Conservation (phyloP, 768 basidiomycete species). For the Pleurotus tuber-regium region DNA sequence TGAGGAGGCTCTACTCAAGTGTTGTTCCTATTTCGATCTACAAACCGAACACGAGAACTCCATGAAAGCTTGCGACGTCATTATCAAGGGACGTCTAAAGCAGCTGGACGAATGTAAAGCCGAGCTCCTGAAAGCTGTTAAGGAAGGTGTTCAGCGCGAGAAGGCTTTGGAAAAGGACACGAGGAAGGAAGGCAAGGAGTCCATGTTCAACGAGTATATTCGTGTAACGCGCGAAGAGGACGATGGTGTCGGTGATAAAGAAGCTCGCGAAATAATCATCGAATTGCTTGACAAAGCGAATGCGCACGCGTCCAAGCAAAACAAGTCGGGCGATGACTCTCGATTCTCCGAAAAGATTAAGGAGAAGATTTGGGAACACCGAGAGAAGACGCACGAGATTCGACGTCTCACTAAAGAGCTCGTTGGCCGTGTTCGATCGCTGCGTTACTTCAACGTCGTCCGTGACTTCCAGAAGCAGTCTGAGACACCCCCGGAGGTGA, state of each 20-base stretch:
- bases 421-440: slow-evolving; percentile 83
- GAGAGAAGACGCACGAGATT: slow-evolving; percentile 85
- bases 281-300: slow-evolving; percentile 45
- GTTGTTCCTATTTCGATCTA: slow-evolving; percentile 93
- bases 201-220: slow-evolving; percentile 77
- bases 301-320: slow-evolving; percentile 14
- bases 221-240: slow-evolving; percentile 52
- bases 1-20: slow-evolving; percentile 90
- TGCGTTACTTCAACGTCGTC: slow-evolving; percentile 90
- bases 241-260: slow-evolving; percentile 76
- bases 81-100: slow-evolving; percentile 75
- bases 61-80: slow-evolving; percentile 90
- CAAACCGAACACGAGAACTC: slow-evolving; percentile 71
- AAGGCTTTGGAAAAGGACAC: slow-evolving; percentile 55
- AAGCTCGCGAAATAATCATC: slow-evolving; percentile 62
- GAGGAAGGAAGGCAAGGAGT: slow-evolving; percentile 49
- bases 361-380: slow-evolving; percentile 73
- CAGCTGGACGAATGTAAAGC: slow-evolving; percentile 79
- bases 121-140: slow-evolving; percentile 67
- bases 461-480: slow-evolving; percentile 82
- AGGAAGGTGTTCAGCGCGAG: slow-evolving; percentile 66
- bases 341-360: slow-evolving; percentile 52
- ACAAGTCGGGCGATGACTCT: slow-evolving; percentile 55
- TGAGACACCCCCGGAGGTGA: slow-evolving; percentile 53
- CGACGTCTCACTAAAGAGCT: slow-evolving; percentile 85